Evolutionary conservation across 2,329 filamentous ascomycete genomes (phyloP).

Genomic region (Didymella keratinophila): DNA sequence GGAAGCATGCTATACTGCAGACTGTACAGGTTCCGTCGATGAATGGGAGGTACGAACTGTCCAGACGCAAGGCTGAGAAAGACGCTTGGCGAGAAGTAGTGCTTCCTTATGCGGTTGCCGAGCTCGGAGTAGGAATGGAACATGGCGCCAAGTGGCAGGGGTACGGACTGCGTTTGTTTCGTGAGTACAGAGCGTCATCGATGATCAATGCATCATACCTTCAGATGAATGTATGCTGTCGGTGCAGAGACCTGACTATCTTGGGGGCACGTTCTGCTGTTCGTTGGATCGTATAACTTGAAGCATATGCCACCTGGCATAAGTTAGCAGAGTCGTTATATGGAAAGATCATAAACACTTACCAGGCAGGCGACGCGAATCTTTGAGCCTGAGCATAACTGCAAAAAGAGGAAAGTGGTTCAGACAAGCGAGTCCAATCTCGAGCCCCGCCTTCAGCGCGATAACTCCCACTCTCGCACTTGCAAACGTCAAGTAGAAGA

Average conservation of each 20-base stretch:
- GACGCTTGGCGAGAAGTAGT: slow-evolving; percentile 90
- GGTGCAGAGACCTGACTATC: slow-evolving; percentile 56
- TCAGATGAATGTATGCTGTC: slow-evolving; percentile 85
- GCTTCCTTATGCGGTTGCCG: slow-evolving; percentile 87
- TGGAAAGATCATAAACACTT: slow-evolving; percentile 28
- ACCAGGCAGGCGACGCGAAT: slow-evolving; percentile 87
- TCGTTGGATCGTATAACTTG: slow-evolving; percentile 79
- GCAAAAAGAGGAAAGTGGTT: slow-evolving; percentile 99
- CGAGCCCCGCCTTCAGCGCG: slow-evolving; percentile 85
- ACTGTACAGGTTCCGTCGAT: slow-evolving; percentile 92
- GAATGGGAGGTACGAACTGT: slow-evolving; percentile 92
- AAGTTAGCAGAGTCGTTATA: neutral
- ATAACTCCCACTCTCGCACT: slow-evolving; percentile 95
- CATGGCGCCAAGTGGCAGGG: slow-evolving; percentile 89
- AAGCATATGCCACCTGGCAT: slow-evolving; percentile 78
- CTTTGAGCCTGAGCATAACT: slow-evolving; percentile 93
- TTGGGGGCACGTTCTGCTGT: slow-evolving; percentile 46
- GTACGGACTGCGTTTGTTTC: slow-evolving; percentile 67
- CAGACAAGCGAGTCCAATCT: slow-evolving; percentile 89
- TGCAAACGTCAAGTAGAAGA: slow-evolving; percentile 97
- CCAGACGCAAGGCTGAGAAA: slow-evolving; percentile 88
- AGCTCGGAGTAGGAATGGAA: slow-evolving; percentile 98
- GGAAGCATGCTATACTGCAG: slow-evolving; percentile 98
- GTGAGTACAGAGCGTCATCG: slow-evolving; percentile 1
- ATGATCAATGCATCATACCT: slow-evolving; percentile 61